Base-by-base conservation (phyloP, 495 filamentous ascomycete species). In the Penicillium longicatenatum region DNA sequence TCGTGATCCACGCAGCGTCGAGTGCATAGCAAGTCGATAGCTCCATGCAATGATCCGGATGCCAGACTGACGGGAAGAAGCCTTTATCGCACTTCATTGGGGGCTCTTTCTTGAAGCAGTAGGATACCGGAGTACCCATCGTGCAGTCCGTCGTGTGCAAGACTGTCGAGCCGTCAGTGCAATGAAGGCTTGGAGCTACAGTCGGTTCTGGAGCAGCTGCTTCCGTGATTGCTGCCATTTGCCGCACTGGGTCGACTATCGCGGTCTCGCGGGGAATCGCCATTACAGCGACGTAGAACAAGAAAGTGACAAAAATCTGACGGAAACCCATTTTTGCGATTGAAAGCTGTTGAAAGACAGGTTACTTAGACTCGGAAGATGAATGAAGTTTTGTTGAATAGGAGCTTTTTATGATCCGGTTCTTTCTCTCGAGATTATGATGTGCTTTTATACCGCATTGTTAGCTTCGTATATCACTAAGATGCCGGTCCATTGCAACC, bases 121-220 rank as follows among this genome's bases (percentile, higher is more conserved):
- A 71, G 0, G 62, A 64, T 1, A 64, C 41, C 11, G 67, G 46
- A 16, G 47, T 68, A 7, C 69, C 69, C 55, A 66, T 42, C 16
- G 69, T 70, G 30, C 69, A 71, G 24, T 69, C 69, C 0, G 60
- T 68, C 11, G 69, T 71, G 31, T 65, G 60, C n/a, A 71, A 21
- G 21, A 65, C 24, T 6, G 62, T 68, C 22, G 68, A 65, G 11
- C 65, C 67, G 19, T 62, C 41, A 0, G 55, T 22, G 48, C 69
- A 71, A 12, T 21, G 44, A 9, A 71, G 62, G 5, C 22, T 17
- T n/a, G 61, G 52, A 17, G 52, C 62, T 26, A 42, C 48, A 22
- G 66, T 71, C 8, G 66, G 45, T 7, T 14, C 31, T n/a, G 58
- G 50, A 20, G 48, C 43, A 22, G 50, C 45, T n/a, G 49, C 10